Evolutionary conservation across 345 rosid genomes (phyloP), one percentile per base, ranked within the genome.

Genomic region (Crucihimalaya himalaica): DNA sequence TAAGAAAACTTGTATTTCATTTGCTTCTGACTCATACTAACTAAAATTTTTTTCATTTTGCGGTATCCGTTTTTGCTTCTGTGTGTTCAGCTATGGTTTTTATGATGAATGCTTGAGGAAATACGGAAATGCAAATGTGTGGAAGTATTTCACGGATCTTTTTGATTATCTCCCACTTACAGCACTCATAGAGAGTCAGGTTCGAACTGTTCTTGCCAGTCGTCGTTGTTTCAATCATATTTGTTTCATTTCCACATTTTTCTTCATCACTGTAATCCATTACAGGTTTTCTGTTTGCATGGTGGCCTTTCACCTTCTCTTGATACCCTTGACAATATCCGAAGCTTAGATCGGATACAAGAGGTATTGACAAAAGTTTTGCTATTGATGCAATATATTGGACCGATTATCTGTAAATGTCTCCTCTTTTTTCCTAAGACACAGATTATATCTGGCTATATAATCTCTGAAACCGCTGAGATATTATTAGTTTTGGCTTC

Each of bases 141-240:
- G 97, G 97, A 92, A 92, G 86, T 74, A 86, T 63, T 92, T 92
- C 35, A 92, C 97, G 0, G 97, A 92, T 79, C 93, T 92, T 68
- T 92, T 92, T 52, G 97, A 92, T 81, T 92, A 92, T 75, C 83
- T 92, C 12, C 97, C 97, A 43, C 89, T 92, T 15, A 92, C 97
- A 13, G 97, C 97, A 47, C 96, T 92, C 68, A 89, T 92, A 68
- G 97, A 92, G 87, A 89, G 97, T 68, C 96, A 92, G 96, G 97
- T 92, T 68, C 35, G 84, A 73, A 50, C 76, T 76, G 11, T 48
- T 32, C 68, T 52, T 63, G 16, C 27, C 51, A 29, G 19, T 34
- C 5, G 8, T 60, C 12, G 5, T 21, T 69, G 43, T n/a, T 73
- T 40, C 20, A 27, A 47, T 35, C 16, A 1, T 47, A 37, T 19